These are phyloP conservation scores for Hemisphaericaspora xylanilytica DNA, from an alignment of 1,139 yeast genomes.

Conservation along the genomic window DNA sequence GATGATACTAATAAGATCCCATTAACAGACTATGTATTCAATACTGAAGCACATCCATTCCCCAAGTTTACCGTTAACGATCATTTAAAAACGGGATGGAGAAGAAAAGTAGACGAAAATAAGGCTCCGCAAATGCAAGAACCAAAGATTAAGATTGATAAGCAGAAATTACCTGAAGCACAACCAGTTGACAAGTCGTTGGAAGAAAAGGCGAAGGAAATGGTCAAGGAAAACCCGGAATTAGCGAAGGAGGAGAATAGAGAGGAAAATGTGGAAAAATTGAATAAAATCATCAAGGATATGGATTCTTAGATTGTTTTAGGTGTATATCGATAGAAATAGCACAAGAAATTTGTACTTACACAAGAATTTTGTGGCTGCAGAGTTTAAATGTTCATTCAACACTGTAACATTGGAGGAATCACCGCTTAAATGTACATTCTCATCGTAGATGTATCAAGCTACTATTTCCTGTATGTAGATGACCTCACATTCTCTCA, in stretches of 20 bases:
- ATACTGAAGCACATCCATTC: slow-evolving; percentile 92
- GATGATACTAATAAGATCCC: slow-evolving; percentile 60
- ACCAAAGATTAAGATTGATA: slow-evolving; percentile 22
- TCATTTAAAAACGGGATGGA: slow-evolving; percentile 66
- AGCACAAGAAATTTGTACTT: neutral
- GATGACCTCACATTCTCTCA: too few species aligned
- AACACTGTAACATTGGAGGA: too few species aligned
- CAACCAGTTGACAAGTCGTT: slow-evolving; percentile 44
- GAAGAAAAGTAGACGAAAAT: slow-evolving; percentile 25
- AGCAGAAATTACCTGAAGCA: slow-evolving; percentile 39
- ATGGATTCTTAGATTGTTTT: slow-evolving; percentile 1
- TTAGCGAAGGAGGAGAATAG: slow-evolving; percentile 24
- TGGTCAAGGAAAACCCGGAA: slow-evolving; percentile 33
- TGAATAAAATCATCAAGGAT: slow-evolving; percentile 24
- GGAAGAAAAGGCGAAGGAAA: slow-evolving; percentile 38
- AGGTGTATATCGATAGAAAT: neutral
- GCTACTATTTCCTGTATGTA: too few species aligned
- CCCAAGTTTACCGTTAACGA: slow-evolving; percentile 64
- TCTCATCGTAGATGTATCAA: too few species aligned
- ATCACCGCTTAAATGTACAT: too few species aligned
- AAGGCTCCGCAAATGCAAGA: slow-evolving; percentile 20
- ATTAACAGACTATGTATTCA: slow-evolving; percentile 71
- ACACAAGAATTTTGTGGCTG: too few species aligned
- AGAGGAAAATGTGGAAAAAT: slow-evolving; percentile 24
- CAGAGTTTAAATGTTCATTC: too few species aligned